Base-by-base conservation (phyloP, 768 basidiomycete species). In the Naganishia onofrii region DNA sequence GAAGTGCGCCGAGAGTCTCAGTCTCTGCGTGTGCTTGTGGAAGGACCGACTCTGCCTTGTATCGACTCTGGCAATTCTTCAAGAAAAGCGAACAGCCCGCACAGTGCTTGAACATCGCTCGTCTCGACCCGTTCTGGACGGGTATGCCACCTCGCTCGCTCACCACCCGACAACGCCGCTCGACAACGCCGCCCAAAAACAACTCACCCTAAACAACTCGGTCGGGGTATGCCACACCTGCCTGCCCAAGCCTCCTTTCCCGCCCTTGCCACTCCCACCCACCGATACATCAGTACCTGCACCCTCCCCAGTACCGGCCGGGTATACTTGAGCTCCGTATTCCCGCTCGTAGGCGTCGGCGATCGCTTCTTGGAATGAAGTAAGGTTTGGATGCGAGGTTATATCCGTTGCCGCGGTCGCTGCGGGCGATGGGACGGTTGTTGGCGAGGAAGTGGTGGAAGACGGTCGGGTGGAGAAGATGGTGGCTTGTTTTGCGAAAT, bases 141-240 rank as follows among this genome's bases (percentile, higher is more conserved):
- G 8, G 3, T 34, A 9, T 15, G 7, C 29, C 21, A 2, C 31
- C 42, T 54, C 15, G 23, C 9, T 23, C n/a, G n/a, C n/a, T n/a
- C n/a, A n/a, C n/a, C n/a, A n/a, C n/a, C n/a, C n/a, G n/a, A n/a
- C n/a, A n/a, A n/a, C n/a, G n/a, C n/a, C n/a, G n/a, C n/a, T n/a
- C n/a, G n/a, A n/a, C n/a, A n/a, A n/a, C n/a, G n/a, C n/a, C n/a
- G n/a, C n/a, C n/a, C n/a, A n/a, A n/a, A n/a, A n/a, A 32, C 12
- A 31, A 79, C 85, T 63, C 76, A 94, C 96, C 87, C 94, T 93
- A 85, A 99, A 97, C 34, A 99, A 81, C 78, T 98, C 96, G 0
- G 93, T 95, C 0, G 96, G 96, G 1, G 96, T 99, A 81, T 99
- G 96, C 96, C 96, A 99, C 66, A 99, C 83, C 82, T 99, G 95